Conservation (phyloP, 1,284 basidiomycete genomes). For the Cutaneotrichosporon spelunceum region DNA sequence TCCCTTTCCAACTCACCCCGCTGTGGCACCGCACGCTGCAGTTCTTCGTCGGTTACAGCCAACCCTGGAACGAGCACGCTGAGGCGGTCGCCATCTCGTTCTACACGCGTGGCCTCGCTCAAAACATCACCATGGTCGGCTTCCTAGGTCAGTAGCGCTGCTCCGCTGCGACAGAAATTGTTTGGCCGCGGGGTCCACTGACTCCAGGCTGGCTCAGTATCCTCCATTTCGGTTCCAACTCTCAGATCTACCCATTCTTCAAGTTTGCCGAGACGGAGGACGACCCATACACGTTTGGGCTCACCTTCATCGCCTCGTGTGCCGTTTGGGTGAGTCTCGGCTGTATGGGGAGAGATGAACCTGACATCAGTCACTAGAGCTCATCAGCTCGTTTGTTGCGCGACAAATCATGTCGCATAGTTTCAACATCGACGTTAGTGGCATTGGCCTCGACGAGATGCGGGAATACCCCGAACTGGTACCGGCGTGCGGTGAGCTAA, state of each 20-base stretch:
- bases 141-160: slow-evolving; percentile 48
- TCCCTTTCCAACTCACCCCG: slow-evolving; percentile 57
- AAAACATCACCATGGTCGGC: slow-evolving; percentile 57
- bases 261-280: slow-evolving; percentile 53
- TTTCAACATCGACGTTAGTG: slow-evolving; percentile 56
- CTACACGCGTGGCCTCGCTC: slow-evolving; percentile 58
- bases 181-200: background rate
- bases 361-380: slow-evolving; percentile 49
- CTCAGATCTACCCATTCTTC: slow-evolving; percentile 59
- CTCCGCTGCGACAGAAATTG: too few species aligned
- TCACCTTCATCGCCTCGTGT: slow-evolving; percentile 57
- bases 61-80: slow-evolving; percentile 56
- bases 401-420: slow-evolving; percentile 52
- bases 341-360: background rate
- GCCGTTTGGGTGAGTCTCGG: slow-evolving; percentile 55
- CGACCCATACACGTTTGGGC: slow-evolving; percentile 59
- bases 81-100: slow-evolving; percentile 54
- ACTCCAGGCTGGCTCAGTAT: slow-evolving; percentile 52
- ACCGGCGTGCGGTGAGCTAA: slow-evolving; percentile 38
- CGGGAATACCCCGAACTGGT: slow-evolving; percentile 56
- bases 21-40: slow-evolving; percentile 52
- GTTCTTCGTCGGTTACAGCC: slow-evolving; percentile 53
- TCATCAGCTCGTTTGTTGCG: slow-evolving; percentile 55
- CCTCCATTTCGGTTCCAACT: slow-evolving; percentile 58
- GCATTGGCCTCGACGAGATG: slow-evolving; percentile 56